A percentile compares a stretch with the other conserved stretches of the same genome.
phyloP scores from a whole-genome alignment of 441 rosid species.

The Pelargonium citronellum region DNA sequence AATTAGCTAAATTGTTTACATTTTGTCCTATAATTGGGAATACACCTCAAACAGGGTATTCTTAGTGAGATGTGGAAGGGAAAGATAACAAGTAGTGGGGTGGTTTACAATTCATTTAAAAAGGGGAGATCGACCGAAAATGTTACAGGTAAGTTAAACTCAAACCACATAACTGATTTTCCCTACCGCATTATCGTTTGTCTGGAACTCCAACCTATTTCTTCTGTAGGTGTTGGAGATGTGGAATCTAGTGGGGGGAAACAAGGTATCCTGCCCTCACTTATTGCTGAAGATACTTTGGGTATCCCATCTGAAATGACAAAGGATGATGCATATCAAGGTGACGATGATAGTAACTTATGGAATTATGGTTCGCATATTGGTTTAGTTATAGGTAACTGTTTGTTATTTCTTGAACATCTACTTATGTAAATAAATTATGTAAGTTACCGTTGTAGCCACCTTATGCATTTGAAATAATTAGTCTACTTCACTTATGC shows the following conservation, averaged over 20 bases:
- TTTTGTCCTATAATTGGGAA: neutral
- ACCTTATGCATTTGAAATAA: neutral
- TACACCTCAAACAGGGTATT: constrained; percentile 36
- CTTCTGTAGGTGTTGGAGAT: constrained; percentile 19
- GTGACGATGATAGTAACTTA: constrained; percentile 15
- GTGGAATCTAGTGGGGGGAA: constrained; percentile 34
- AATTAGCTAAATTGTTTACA: neutral
- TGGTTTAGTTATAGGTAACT: constrained; percentile 28
- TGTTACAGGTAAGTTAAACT: constrained; percentile 32
- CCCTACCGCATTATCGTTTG: neutral
- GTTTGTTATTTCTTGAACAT: neutral
- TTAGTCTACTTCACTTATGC: neutral
- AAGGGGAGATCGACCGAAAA: constrained; percentile 43
- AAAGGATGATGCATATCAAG: constrained; percentile 26
- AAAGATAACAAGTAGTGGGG: constrained; percentile 56
- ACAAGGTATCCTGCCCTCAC: constrained; percentile 25
- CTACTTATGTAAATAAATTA: neutral
- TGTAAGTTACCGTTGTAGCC: constrained; percentile 5
- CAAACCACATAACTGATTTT: neutral
- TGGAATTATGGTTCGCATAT: constrained; percentile 22
- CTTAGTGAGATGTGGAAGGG: constrained; percentile 68
- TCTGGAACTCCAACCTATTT: neutral
- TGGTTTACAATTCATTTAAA: constrained; percentile 36
- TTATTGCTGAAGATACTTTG: constrained; percentile 24
- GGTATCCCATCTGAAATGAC: constrained; percentile 26